These are phyloP conservation scores for Flaveria bidentis DNA, from an alignment of 129 eudicot species.

Conservation along the genomic window DNA sequence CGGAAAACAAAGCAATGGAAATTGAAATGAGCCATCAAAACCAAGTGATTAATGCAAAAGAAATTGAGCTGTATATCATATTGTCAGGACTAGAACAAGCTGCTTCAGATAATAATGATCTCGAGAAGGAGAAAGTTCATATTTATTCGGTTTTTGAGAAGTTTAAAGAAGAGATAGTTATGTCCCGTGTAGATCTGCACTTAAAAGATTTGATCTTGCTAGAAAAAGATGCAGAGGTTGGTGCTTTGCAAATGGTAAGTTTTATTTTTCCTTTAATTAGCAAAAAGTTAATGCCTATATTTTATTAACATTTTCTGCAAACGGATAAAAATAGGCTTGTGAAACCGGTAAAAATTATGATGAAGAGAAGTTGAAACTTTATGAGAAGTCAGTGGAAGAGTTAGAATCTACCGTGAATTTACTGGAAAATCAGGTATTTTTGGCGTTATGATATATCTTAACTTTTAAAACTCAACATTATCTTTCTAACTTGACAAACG, in stretches of 20 bases:
- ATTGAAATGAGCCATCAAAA: slow-evolving; percentile 13
- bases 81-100: slow-evolving; percentile 11
- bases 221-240: slow-evolving; percentile 6
- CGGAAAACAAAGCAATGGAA: slow-evolving; percentile 61
- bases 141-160: neutral
- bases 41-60: slow-evolving; percentile 13
- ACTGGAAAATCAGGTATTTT: slow-evolving; percentile 17
- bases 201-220: slow-evolving; percentile 1
- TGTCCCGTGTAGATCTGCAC: neutral
- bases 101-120: slow-evolving; percentile 12
- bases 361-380: slow-evolving; percentile 62
- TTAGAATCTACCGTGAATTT: slow-evolving; percentile 39
- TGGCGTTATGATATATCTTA: neutral
- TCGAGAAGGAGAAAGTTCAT: slow-evolving; percentile 1
- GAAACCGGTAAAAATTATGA: slow-evolving; percentile 44
- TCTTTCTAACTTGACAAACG: neutral
- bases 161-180: slow-evolving; percentile 8
- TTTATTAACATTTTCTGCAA: slow-evolving; percentile 11
- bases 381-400: slow-evolving; percentile 80
- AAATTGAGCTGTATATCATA: neutral
- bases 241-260: slow-evolving; percentile 34
- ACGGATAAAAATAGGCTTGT: slow-evolving; percentile 42
- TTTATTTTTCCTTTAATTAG: neutral
- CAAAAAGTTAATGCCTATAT: neutral
- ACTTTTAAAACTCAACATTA: neutral